Evolutionary conservation across 2,329 filamentous ascomycete genomes (phyloP).

Genomic region (Arthroderma uncinatum): DNA sequence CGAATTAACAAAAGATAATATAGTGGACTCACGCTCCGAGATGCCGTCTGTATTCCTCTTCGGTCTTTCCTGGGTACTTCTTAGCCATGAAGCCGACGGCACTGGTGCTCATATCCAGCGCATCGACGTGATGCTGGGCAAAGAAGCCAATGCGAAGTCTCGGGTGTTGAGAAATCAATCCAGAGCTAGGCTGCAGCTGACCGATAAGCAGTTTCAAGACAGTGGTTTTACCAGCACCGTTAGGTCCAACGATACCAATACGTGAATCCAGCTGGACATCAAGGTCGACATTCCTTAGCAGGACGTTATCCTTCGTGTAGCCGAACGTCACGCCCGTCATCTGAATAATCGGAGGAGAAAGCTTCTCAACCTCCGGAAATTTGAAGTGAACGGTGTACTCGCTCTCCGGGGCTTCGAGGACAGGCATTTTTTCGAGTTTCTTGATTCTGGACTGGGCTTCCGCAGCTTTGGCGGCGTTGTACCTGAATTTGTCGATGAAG

Average conservation of each 20-base stretch:
- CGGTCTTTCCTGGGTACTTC: constrained; percentile 76
- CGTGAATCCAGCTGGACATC: constrained; percentile 96
- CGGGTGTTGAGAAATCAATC: constrained; percentile 78
- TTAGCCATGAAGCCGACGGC: constrained; percentile 95
- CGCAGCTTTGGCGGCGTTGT: constrained; percentile 96
- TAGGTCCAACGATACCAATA: constrained; percentile 97
- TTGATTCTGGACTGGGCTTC: constrained; percentile 98
- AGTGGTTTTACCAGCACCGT: constrained; percentile 97
- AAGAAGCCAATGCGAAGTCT: constrained; percentile 91
- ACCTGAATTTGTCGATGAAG: constrained; percentile 99
- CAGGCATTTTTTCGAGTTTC: constrained; percentile 94
- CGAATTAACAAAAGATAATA: too few species aligned
- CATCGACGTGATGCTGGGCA: constrained; percentile 96
- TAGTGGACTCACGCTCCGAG: constrained; percentile 64
- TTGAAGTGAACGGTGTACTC: constrained; percentile 96
- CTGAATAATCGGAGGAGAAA: constrained; percentile 94
- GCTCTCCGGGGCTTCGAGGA: constrained; percentile 77
- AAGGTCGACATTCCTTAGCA: constrained; percentile 78
- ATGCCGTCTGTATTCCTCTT: constrained; percentile 94
- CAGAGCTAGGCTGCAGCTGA: constrained; percentile 62
- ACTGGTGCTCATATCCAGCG: constrained; percentile 75
- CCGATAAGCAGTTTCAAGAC: constrained; percentile 96
- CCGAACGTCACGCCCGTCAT: constrained; percentile 90
- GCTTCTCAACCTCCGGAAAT: constrained; percentile 94
- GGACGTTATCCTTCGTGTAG: constrained; percentile 65